These are phyloP conservation scores for Botryococcus braunii DNA, from an alignment of 163 green algal genomes.

Conservation along the genomic window DNA sequence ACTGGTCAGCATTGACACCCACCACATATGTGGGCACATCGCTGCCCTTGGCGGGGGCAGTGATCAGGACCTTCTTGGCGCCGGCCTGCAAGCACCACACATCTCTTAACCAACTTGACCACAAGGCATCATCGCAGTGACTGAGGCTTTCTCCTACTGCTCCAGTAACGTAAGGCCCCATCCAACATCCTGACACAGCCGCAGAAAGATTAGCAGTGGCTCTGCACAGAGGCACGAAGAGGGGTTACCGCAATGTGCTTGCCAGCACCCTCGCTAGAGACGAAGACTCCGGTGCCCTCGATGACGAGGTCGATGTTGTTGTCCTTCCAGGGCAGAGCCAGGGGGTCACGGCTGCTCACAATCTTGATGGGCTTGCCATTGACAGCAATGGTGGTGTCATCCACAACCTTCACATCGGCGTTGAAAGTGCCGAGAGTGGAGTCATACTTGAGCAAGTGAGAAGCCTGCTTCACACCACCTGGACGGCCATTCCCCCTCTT, in stretches of 20 bases:
- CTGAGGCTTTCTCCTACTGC: no score
- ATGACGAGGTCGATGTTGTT: conserved; percentile 87
- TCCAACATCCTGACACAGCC: no score
- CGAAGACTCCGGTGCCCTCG: conserved; percentile 97
- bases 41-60: conserved; percentile 91
- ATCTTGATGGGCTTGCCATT: conserved; percentile 93
- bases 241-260: conserved; percentile 82
- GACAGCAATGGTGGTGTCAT: conserved; percentile 82
- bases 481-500: no score
- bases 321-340: conserved; percentile 83
- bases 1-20: conserved; percentile 87
- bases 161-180: no score
- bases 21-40: conserved; percentile 97
- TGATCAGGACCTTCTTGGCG: conserved; percentile 98
- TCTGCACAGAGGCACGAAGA: not conserved
- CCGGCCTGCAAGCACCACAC: conserved; percentile 56
- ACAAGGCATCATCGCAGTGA: no score
- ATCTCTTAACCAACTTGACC: not conserved
- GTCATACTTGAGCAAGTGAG: conserved; percentile 99
- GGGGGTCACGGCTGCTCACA: conserved; percentile 88
- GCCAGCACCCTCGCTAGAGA: conserved; percentile 79
- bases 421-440: conserved; percentile 94
- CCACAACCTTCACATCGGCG: conserved; percentile 84
- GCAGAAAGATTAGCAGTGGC: not conserved
- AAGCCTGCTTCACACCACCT: conserved; percentile 60